These are phyloP conservation scores for Grosmannia clavigera DNA, from an alignment of 2,329 filamentous ascomycete species.

Conservation along the genomic window DNA sequence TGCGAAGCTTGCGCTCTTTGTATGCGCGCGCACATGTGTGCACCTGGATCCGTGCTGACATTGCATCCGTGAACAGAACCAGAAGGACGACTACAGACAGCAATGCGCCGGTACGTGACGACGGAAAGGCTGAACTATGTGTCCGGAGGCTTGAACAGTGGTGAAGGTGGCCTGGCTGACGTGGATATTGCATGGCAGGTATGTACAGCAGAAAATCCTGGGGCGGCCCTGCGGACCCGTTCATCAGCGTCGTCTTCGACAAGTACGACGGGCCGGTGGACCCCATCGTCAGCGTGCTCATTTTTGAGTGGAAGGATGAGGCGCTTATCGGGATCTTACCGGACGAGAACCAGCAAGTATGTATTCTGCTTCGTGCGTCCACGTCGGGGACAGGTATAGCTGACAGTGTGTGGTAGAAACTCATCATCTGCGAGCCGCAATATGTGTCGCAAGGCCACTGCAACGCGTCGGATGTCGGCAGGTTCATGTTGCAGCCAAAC, in stretches of 20 bases:
- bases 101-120: constrained; percentile 55
- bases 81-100: constrained; percentile 65
- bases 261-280: constrained; percentile 58
- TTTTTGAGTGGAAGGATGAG: constrained; percentile 91
- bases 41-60: not conserved
- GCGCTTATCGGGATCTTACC: constrained; percentile 60
- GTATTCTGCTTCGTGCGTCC: not conserved
- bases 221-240: constrained; percentile 80
- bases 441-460: constrained; percentile 60
- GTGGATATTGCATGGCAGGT: constrained; percentile 34
- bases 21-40: no score
- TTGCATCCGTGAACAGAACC: constrained; percentile 40
- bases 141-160: no score
- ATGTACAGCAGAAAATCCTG: constrained; percentile 89
- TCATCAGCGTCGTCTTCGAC: constrained; percentile 86
- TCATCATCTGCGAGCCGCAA: constrained; percentile 60
- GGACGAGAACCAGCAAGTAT: constrained; percentile 25
- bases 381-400: not conserved
- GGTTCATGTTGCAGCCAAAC: constrained; percentile 72
- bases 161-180: no score
- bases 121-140: not conserved
- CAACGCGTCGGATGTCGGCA: constrained; percentile 62
- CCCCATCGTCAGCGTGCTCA: constrained; percentile 70
- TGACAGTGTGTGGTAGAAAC: constrained; percentile 18
- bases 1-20: no score